Evolutionary conservation across 2,329 filamentous ascomycete genomes (phyloP), one percentile per base, ranked within the genome.

Genomic region (Xylaria sp.): DNA sequence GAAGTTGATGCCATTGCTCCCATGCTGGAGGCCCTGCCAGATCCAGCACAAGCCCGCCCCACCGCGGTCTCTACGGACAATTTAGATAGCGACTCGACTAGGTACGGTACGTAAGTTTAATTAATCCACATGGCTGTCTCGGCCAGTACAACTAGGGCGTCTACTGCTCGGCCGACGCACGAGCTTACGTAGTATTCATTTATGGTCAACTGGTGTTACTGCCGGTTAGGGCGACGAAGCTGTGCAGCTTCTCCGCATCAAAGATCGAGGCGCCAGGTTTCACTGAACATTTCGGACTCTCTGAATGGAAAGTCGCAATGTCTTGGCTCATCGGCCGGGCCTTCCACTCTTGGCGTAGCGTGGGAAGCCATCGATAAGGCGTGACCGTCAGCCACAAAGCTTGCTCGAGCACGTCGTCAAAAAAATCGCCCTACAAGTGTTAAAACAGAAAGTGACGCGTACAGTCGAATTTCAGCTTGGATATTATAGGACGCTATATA

Each of bases 1-100:
- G 60, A 69, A 69, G 48, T 70, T 74, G 72, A 74, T 73, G 70
- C 63, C 73, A 74, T 74, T 54, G 46, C 31, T 54, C 56, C 37
- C 56, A 28, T 28, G 28, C 28, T 28, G 28, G 28, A 28, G 3
- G 28, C 52, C 56, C 64, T 41, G 41, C 23, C 60, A 55, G 25
- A 46, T 39, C 25, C n/a, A 37, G 52, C 18, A 39, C 10, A 18
- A n/a, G 50, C 37, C 52, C 20, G 34, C 25, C 34, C 59, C 46
- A 37, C 57, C n/a, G 23, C 12, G 13, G 20, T 7, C 20, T 7
- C 48, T 12, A 28, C 44, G 44, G 44, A 18, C 18, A 10, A 20
- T 48, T 48, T 8, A 20, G n/a, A 3, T 48, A n/a, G 15, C 41
- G 18, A 46, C 41, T 18, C 18, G 41, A 18, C 15, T 46, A 18